Evolutionary conservation across 2,329 filamentous ascomycete species (phyloP).

Genomic region (Fusarium oligoseptatum): DNA sequence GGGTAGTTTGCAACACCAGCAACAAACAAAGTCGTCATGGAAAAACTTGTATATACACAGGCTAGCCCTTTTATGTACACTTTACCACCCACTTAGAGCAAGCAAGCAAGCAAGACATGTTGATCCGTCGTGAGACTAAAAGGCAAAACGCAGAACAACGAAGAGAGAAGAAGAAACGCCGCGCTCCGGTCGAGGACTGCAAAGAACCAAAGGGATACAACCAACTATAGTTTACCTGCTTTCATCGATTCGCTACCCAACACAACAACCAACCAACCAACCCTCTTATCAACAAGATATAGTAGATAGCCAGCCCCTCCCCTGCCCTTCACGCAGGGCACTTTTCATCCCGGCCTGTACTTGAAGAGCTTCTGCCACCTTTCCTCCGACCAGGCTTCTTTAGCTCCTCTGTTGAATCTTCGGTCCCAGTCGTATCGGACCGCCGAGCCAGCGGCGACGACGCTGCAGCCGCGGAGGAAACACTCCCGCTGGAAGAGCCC

Average conservation of each 20-base stretch:
- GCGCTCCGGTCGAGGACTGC: constrained; percentile 32
- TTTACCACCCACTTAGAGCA: neutral
- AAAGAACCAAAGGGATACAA: constrained; percentile 14
- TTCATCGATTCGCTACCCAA: constrained; percentile 2
- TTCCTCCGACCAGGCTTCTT: neutral
- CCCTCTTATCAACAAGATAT: neutral
- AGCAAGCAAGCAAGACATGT: constrained; percentile 6
- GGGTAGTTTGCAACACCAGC: neutral
- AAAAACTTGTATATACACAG: constrained; percentile 34
- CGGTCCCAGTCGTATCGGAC: constrained; percentile 30
- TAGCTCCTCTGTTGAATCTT: constrained; percentile 25
- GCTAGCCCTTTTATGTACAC: constrained; percentile 23
- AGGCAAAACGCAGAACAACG: constrained; percentile 22
- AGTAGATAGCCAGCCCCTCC: neutral
- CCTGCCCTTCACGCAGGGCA: constrained; percentile 3
- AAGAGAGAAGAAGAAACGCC: constrained; percentile 34
- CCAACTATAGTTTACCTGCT: constrained; percentile 1
- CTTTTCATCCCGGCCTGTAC: neutral
- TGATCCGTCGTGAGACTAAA: constrained; percentile 8
- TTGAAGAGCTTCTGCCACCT: constrained; percentile 14
- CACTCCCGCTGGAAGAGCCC: constrained; percentile 47
- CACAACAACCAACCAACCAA: neutral
- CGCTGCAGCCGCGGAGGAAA: constrained; percentile 25
- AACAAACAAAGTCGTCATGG: neutral
- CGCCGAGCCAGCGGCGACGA: constrained; percentile 16